Percentiles rank a stretch among this genome's conserved stretches.
These are phyloP conservation scores for Musa schizocarpa DNA, from an alignment of 176 grass and related monocot genomes.

Conservation along the genomic window DNA sequence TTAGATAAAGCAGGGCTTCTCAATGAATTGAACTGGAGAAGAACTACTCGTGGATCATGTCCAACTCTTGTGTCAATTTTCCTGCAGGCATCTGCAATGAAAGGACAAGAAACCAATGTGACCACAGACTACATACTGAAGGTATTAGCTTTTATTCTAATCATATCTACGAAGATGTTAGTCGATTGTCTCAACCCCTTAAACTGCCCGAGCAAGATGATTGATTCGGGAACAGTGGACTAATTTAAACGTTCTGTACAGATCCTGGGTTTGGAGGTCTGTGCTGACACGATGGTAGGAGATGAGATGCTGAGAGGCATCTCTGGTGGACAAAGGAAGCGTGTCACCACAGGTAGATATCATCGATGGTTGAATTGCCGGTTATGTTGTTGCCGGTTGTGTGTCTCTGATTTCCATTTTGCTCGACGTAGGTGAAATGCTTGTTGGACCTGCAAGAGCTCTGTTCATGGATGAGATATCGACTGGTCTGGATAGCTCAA, in stretches of 20 bases:
- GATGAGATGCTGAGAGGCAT: slow-evolving; percentile 75
- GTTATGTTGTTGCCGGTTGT: background rate
- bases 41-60: background rate
- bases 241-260: slow-evolving; percentile 13
- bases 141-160: slow-evolving; percentile 21
- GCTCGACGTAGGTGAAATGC: slow-evolving; percentile 53
- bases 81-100: slow-evolving; percentile 51
- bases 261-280: slow-evolving; percentile 70
- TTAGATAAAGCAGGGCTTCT: too few species aligned
- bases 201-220: background rate
- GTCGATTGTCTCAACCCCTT: too few species aligned
- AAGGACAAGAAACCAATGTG: slow-evolving; percentile 61
- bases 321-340: slow-evolving; percentile 79
- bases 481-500: slow-evolving; percentile 79
- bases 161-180: background rate
- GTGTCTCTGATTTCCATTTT: background rate
- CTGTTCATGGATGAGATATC: slow-evolving; percentile 96
- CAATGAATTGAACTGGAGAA: background rate
- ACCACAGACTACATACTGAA: slow-evolving; percentile 77
- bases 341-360: slow-evolving; percentile 78
- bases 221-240: background rate
- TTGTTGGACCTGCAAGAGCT: slow-evolving; percentile 64
- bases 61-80: slow-evolving; percentile 3
- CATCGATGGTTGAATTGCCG: background rate
- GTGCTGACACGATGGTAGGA: slow-evolving; percentile 71